Percentiles rank a stretch among this genome's conserved stretches.
Conservation (phyloP, 2,329 filamentous ascomycete species). For the Fusarium stilboides region DNA sequence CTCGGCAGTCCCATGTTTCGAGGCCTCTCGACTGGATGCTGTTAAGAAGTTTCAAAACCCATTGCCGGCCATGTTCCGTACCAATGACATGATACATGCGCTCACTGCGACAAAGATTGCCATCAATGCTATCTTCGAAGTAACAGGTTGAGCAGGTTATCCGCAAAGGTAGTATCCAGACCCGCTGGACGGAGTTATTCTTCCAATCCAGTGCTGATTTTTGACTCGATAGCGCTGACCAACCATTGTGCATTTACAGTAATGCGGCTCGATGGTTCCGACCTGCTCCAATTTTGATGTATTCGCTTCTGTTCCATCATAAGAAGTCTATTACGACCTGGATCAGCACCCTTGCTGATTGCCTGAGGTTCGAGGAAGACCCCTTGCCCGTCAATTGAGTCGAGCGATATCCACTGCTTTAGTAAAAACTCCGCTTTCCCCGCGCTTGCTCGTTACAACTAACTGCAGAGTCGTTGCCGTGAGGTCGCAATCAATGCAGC, state of each 20-base stretch:
- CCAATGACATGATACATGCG: conserved; percentile 9
- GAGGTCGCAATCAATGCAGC: conserved; percentile 41
- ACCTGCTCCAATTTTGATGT: conserved; percentile 1
- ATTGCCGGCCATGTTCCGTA: conserved; percentile 16
- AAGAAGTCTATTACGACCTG: conserved; percentile 10
- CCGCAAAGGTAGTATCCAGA: conserved; percentile 26
- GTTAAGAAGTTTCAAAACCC: not conserved
- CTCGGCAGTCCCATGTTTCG: conserved; percentile 15
- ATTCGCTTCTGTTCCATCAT: conserved; percentile 6
- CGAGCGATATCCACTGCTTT: conserved; percentile 28
- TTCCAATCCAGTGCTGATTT: conserved; percentile 15
- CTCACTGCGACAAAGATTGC: conserved; percentile 22
- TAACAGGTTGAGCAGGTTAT: conserved; percentile 13
- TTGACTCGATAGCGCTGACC: conserved; percentile 10
- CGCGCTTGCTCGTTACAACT: conserved; percentile 26
- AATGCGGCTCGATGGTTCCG: conserved; percentile 14
- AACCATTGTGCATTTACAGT: conserved; percentile 1
- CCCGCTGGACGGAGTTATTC: conserved; percentile 25
- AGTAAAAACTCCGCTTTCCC: conserved; percentile 36
- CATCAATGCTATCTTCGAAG: conserved; percentile 22
- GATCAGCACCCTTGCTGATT: conserved; percentile 17
- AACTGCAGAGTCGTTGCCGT: conserved; percentile 18
- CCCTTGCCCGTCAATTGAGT: conserved; percentile 22
- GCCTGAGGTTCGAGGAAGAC: conserved; percentile 5
- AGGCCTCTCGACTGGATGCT: conserved; percentile 11